Conservation (phyloP, 495 filamentous ascomycete species). For the Hypoxylon fuscum region DNA sequence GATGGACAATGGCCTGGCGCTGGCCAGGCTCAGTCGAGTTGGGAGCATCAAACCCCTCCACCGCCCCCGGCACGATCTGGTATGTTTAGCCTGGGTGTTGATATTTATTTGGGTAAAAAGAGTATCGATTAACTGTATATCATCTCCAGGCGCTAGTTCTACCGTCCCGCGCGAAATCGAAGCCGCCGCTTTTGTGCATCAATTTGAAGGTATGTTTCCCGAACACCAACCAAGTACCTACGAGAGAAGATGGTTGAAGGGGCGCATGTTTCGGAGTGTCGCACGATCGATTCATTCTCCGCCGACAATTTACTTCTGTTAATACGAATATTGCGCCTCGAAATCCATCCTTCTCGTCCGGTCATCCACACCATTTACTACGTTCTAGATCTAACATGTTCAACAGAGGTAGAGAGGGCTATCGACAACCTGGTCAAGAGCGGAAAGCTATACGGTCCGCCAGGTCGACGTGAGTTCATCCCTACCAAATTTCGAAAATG, state of each 20-base stretch:
- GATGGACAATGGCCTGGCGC: constrained; percentile 78
- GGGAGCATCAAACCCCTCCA: constrained; percentile 85
- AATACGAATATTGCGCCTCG: constrained; percentile 5
- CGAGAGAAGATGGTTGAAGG: not conserved
- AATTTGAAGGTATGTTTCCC: constrained; percentile 95
- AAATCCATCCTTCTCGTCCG: constrained; percentile 10
- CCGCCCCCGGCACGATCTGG: constrained; percentile 88
- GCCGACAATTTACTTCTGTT: not conserved
- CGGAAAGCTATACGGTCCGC: constrained; percentile 83
- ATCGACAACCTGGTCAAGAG: constrained; percentile 95
- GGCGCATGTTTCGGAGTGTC: constrained; percentile 2
- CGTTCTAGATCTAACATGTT: constrained; percentile 38
- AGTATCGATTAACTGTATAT: constrained; percentile 46
- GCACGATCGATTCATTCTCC: constrained; percentile 6
- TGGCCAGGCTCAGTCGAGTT: constrained; percentile 64
- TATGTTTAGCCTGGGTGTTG: constrained; percentile 46
- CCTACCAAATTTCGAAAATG: constrained; percentile 20
- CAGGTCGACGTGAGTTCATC: constrained; percentile 85
- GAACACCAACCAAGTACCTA: no score
- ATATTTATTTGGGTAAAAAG: constrained; percentile 28
- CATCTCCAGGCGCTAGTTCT: constrained; percentile 75
- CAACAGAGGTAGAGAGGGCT: constrained; percentile 93
- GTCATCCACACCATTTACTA: not conserved
- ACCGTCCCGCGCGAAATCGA: constrained; percentile 78
- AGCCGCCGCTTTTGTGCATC: constrained; percentile 79